Conservation (phyloP, 2,329 filamentous ascomycete species). For the Colletotrichum neosansevieriae region DNA sequence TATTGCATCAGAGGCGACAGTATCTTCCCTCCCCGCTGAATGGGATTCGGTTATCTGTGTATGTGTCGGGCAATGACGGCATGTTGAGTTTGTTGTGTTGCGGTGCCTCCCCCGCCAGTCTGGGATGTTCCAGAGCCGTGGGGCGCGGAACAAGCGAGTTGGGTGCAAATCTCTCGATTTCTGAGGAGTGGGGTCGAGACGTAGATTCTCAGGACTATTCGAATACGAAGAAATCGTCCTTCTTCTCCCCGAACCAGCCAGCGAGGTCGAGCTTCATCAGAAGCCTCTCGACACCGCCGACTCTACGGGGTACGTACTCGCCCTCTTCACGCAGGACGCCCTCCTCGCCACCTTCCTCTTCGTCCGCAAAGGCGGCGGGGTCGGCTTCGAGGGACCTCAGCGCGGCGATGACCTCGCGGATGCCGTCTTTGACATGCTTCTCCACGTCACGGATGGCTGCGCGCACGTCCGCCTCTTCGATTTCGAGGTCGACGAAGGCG, state of each 20-base stretch:
- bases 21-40: no score
- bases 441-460: conserved; percentile 74
- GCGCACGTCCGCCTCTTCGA: conserved; percentile 78
- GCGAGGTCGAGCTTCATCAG: conserved; percentile 91
- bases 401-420: conserved; percentile 74
- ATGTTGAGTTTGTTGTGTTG: neutral
- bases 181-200: neutral
- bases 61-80: neutral
- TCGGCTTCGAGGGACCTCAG: conserved; percentile 61
- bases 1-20: no score
- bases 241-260: conserved; percentile 62
- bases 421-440: conserved; percentile 72
- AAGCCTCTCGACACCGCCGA: conserved; percentile 84
- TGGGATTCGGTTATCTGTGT: neutral
- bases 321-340: conserved; percentile 55
- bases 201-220: conserved; percentile 16
- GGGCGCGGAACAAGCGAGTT: neutral
- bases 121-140: neutral
- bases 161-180: neutral
- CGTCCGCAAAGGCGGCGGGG: conserved; percentile 57
- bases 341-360: conserved; percentile 51
- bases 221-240: conserved; percentile 38
- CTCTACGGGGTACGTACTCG: conserved; percentile 76
- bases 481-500: conserved; percentile 75
- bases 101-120: neutral